Conservation (phyloP, 495 filamentous ascomycete species). For the Penicillium soppii region DNA sequence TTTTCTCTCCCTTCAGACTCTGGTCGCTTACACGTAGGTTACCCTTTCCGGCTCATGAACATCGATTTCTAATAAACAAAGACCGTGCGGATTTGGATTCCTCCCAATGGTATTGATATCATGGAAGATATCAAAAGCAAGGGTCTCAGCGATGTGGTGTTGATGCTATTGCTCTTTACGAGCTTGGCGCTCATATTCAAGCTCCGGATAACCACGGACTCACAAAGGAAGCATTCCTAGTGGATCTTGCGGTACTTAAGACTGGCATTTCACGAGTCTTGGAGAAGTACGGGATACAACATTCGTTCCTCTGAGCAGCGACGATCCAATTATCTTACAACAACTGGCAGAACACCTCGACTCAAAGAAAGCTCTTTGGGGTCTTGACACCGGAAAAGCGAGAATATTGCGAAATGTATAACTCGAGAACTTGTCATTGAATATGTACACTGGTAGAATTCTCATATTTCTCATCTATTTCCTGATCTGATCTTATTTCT, state of each 20-base stretch:
- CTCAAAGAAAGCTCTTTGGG: background rate
- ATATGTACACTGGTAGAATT: too few species aligned
- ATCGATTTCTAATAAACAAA: background rate
- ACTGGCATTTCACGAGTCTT: background rate
- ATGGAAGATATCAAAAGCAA: background rate
- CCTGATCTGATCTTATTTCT: too few species aligned
- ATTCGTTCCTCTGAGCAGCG: background rate
- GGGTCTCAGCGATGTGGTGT: background rate
- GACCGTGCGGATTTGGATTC: background rate
- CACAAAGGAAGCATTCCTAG: background rate
- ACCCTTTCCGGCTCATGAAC: background rate
- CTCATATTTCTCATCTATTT: too few species aligned
- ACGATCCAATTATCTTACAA: background rate
- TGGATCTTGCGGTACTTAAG: background rate
- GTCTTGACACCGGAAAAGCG: too few species aligned
- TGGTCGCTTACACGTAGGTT: background rate
- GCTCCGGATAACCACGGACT: background rate
- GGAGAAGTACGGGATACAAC: background rate
- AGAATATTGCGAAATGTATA: too few species aligned
- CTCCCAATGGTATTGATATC: background rate
- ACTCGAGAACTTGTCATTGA: too few species aligned
- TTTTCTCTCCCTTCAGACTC: background rate
- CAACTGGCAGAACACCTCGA: background rate
- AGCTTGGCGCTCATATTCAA: background rate
- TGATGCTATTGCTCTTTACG: background rate